These are phyloP conservation scores for Phytophthora constricta DNA, from an alignment of 352 stramenopile species.

Conservation along the genomic window DNA sequence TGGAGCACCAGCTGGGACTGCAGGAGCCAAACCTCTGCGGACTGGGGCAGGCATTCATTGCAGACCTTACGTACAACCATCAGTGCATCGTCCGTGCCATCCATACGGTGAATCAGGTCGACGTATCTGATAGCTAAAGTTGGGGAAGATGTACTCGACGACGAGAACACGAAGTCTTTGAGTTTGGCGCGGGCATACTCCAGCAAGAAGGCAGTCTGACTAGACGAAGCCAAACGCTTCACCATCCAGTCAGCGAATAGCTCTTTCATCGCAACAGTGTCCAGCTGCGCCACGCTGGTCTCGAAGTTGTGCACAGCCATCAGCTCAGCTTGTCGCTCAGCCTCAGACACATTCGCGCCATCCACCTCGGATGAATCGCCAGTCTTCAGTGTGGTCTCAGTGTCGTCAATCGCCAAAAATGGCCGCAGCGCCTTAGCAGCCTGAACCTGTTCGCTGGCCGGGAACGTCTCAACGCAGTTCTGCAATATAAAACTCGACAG, in stretches of 20 bases:
- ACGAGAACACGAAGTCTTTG: conserved; percentile 49
- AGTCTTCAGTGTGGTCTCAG: not conserved
- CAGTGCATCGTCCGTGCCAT: conserved; percentile 58
- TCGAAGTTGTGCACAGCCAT: conserved; percentile 65
- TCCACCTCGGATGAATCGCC: conserved; percentile 27
- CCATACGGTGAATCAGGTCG: conserved; percentile 76
- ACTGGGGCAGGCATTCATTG: conserved; percentile 37
- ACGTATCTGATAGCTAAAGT: conserved; percentile 62
- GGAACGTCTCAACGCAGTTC: conserved; percentile 66
- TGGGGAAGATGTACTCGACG: conserved; percentile 23
- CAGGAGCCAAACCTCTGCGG: conserved; percentile 67
- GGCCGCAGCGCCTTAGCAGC: conserved; percentile 60
- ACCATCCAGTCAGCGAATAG: conserved; percentile 75
- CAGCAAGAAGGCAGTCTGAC: conserved; percentile 54
- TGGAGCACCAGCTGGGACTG: conserved; percentile 79
- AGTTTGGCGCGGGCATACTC: conserved; percentile 65
- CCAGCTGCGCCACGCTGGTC: conserved; percentile 50
- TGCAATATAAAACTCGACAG: conserved; percentile 78
- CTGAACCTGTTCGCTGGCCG: conserved; percentile 60
- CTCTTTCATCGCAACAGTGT: conserved; percentile 62
- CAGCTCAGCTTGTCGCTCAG: conserved; percentile 52
- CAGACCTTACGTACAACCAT: conserved; percentile 52
- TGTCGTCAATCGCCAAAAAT: conserved; percentile 35
- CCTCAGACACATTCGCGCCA: conserved; percentile 33
- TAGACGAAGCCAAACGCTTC: conserved; percentile 48